phyloP scores from a whole-genome alignment of 1,284 basidiomycete genomes.

The Phellopilus nigrolimitatus region DNA sequence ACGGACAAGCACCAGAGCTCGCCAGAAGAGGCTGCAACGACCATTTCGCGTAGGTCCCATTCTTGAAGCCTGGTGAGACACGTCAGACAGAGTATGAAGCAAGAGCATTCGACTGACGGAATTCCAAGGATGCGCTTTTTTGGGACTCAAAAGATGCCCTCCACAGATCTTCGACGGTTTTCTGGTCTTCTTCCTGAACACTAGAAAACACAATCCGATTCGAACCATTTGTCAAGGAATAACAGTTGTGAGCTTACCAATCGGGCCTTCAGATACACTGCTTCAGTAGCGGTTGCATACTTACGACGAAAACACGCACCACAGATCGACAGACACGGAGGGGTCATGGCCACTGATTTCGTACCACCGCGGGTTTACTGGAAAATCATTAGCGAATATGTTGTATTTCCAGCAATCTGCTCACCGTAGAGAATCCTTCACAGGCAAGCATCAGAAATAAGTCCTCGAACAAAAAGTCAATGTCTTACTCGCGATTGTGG shows the following conservation, averaged over 20 bases:
- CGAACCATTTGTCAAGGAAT: background rate
- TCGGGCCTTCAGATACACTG: slow-evolving; percentile 1
- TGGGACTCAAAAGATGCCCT: slow-evolving; percentile 18
- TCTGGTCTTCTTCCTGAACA: slow-evolving; percentile 19
- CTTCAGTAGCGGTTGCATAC: background rate
- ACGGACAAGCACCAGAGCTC: slow-evolving; percentile 20
- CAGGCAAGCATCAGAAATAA: background rate
- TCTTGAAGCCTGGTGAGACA: slow-evolving; percentile 23
- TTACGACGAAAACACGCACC: slow-evolving; percentile 11
- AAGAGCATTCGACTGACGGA: slow-evolving; percentile 18
- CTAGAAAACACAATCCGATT: slow-evolving; percentile 3
- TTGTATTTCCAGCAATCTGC: background rate
- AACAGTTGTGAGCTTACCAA: background rate
- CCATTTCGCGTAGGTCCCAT: slow-evolving; percentile 24
- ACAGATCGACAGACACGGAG: slow-evolving; percentile 14
- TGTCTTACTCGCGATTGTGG: slow-evolving; percentile 19
- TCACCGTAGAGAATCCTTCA: slow-evolving; percentile 18
- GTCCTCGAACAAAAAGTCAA: background rate
- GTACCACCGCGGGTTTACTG: slow-evolving; percentile 22
- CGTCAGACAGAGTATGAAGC: background rate
- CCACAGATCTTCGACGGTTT: slow-evolving; percentile 19
- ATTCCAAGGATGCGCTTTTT: slow-evolving; percentile 21
- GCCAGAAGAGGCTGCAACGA: slow-evolving; percentile 22
- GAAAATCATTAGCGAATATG: slow-evolving; percentile 2
- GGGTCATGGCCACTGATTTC: slow-evolving; percentile 23